Evolutionary conservation across 257 asterid genomes (phyloP).

Genomic region (Capsicum rhomboideum): DNA sequence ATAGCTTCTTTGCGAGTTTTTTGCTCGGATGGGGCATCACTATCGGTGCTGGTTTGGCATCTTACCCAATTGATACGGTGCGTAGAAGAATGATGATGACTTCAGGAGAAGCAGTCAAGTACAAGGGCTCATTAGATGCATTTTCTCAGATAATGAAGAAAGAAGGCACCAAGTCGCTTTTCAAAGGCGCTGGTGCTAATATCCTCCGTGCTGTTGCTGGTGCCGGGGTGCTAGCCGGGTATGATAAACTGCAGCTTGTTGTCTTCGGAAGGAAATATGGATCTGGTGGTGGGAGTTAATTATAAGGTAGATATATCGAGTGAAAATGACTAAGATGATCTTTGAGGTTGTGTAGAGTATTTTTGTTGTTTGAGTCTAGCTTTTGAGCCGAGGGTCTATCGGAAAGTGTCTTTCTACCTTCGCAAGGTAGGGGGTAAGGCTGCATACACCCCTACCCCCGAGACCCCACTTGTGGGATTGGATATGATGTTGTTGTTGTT

Average conservation of each 20-base stretch:
- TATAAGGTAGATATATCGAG: not conserved
- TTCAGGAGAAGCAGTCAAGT: conserved; percentile 13
- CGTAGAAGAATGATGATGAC: conserved; percentile 19
- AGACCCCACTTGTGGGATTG: accelerated
- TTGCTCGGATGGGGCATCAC: conserved; percentile 18
- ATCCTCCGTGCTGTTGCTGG: conserved; percentile 15
- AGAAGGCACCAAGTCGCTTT: conserved; percentile 11
- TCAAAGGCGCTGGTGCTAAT: conserved; percentile 14
- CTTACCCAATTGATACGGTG: conserved; percentile 12
- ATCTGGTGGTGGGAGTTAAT: conserved; percentile 11
- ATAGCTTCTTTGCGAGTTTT: conserved; percentile 13
- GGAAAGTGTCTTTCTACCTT: not conserved
- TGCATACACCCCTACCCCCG: too few species aligned
- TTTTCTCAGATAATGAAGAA: conserved; percentile 11
- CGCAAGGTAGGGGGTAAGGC: too few species aligned
- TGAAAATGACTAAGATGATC: not conserved
- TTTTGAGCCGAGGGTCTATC: not conserved
- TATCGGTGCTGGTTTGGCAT: conserved; percentile 12
- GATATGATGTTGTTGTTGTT: not conserved
- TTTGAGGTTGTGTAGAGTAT: not conserved
- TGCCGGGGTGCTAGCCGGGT: conserved; percentile 17
- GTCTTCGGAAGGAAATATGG: conserved; percentile 13
- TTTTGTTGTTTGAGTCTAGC: not conserved
- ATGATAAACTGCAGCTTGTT: conserved; percentile 10
- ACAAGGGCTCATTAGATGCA: conserved; percentile 10